Conservation (phyloP, 345 rosid species). For the Murraya paniculata region DNA sequence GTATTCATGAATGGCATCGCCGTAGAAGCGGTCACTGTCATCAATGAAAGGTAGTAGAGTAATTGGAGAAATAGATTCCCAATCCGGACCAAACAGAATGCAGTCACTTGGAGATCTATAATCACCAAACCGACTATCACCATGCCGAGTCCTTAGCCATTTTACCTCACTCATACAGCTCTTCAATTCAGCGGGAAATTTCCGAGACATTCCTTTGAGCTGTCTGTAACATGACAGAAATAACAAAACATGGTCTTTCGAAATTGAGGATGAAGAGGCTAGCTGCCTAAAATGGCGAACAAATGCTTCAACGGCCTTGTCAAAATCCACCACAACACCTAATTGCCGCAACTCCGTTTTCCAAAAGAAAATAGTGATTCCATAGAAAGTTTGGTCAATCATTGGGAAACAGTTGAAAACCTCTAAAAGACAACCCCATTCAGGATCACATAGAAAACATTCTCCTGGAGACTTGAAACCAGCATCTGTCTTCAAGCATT, state of each 20-base stretch:
- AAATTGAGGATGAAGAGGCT: slow-evolving; percentile 31
- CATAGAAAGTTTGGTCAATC: slow-evolving; percentile 41
- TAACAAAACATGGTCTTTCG: slow-evolving; percentile 29
- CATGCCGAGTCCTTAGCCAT: slow-evolving; percentile 62
- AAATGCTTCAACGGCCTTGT: slow-evolving; percentile 43
- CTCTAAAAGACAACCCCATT: slow-evolving; percentile 52
- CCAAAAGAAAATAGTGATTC: slow-evolving; percentile 23
- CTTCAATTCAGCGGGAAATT: slow-evolving; percentile 33
- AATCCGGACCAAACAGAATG: slow-evolving; percentile 50
- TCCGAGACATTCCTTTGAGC: slow-evolving; percentile 15
- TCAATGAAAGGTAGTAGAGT: slow-evolving; percentile 59
- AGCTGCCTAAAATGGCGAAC: slow-evolving; percentile 29
- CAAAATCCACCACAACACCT: slow-evolving; percentile 47
- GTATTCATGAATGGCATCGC: slow-evolving; percentile 41
- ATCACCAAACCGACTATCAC: slow-evolving; percentile 39
- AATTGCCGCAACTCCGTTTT: slow-evolving; percentile 41
- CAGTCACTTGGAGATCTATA: slow-evolving; percentile 50
- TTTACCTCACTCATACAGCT: slow-evolving; percentile 31
- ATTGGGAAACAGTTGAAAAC: slow-evolving; percentile 48
- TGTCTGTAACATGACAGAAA: slow-evolving; percentile 46
- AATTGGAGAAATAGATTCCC: slow-evolving; percentile 53
- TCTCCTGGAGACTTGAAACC: slow-evolving; percentile 50
- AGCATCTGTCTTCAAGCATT: slow-evolving; percentile 48
- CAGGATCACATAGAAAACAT: slow-evolving; percentile 51
- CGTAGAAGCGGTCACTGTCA: slow-evolving; percentile 45